These are phyloP conservation scores for Athelia psychrophila DNA, from an alignment of 1,284 basidiomycete species.

Conservation along the genomic window DNA sequence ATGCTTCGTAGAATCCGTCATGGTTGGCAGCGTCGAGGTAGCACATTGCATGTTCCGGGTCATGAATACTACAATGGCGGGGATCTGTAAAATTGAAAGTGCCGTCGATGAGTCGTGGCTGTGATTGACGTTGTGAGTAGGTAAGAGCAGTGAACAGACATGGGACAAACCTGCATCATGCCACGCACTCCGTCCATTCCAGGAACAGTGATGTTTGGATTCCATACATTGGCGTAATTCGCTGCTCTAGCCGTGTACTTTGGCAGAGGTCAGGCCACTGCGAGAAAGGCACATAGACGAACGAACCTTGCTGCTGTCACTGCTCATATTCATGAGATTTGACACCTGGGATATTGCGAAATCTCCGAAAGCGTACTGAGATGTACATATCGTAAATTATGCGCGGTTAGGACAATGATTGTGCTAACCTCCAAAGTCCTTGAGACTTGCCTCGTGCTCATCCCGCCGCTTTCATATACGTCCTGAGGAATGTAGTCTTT, in stretches of 20 bases:
- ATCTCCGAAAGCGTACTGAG: conserved; percentile 58
- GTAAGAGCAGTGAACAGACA: not conserved
- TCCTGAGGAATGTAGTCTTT: conserved; percentile 53
- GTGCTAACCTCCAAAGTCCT: conserved; percentile 52
- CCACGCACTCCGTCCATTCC: conserved; percentile 32
- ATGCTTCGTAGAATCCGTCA: conserved; percentile 67
- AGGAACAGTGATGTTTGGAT: conserved; percentile 50
- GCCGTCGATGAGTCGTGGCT: conserved; percentile 59
- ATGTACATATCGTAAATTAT: not conserved
- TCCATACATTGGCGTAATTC: conserved; percentile 62
- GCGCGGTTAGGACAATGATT: not conserved
- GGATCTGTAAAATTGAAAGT: conserved; percentile 66
- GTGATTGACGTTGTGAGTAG: not conserved
- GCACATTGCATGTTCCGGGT: conserved; percentile 53
- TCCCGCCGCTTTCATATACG: conserved; percentile 48
- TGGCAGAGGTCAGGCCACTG: not conserved
- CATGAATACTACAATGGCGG: conserved; percentile 61
- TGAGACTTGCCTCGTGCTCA: conserved; percentile 60
- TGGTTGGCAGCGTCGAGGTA: conserved; percentile 55
- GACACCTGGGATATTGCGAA: conserved; percentile 66
- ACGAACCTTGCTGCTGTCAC: conserved; percentile 46
- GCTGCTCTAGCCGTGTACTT: conserved; percentile 53
- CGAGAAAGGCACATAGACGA: not conserved
- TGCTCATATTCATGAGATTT: conserved; percentile 43
- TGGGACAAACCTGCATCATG: conserved; percentile 51